These are phyloP conservation scores for Candida ponderosae DNA, from an alignment of 805 yeast species.

Conservation along the genomic window DNA sequence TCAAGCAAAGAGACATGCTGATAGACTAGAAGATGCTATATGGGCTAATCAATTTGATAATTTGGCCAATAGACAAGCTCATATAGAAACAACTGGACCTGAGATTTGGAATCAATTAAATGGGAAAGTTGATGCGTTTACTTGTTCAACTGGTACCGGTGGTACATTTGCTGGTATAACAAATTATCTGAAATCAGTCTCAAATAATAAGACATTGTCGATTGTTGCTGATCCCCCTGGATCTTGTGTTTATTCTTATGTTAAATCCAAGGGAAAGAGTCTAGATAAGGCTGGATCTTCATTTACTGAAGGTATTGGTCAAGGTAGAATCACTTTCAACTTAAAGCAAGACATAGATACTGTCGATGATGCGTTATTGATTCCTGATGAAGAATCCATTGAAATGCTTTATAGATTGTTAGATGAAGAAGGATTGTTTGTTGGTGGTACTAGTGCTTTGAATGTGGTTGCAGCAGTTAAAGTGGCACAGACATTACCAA, in stretches of 20 bases:
- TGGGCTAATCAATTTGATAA: slow-evolving; percentile 95
- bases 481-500: slow-evolving; percentile 71
- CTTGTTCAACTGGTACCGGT: slow-evolving; percentile 90
- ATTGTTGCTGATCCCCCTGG: slow-evolving; percentile 94
- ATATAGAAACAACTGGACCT: slow-evolving; percentile 86
- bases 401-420: slow-evolving; percentile 76
- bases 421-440: slow-evolving; percentile 83
- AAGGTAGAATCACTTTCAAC: slow-evolving; percentile 85
- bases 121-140: slow-evolving; percentile 76
- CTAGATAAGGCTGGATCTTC: slow-evolving; percentile 73
- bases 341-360: slow-evolving; percentile 62
- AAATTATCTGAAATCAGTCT: slow-evolving; percentile 63
- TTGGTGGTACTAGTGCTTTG: slow-evolving; percentile 87
- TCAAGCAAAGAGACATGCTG: slow-evolving; percentile 82
- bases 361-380: slow-evolving; percentile 72
- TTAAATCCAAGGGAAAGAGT: slow-evolving; percentile 60
- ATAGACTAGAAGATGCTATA: slow-evolving; percentile 63
- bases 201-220: slow-evolving; percentile 52
- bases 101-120: slow-evolving; percentile 82
- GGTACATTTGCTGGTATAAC: slow-evolving; percentile 88
- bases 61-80: slow-evolving; percentile 81
- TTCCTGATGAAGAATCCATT: slow-evolving; percentile 76
- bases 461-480: slow-evolving; percentile 85
- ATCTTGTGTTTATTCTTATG: slow-evolving; percentile 71
- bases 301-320: slow-evolving; percentile 95